phyloP scores from a whole-genome alignment of 768 basidiomycete genomes.

The Wakefieldia striispora region DNA sequence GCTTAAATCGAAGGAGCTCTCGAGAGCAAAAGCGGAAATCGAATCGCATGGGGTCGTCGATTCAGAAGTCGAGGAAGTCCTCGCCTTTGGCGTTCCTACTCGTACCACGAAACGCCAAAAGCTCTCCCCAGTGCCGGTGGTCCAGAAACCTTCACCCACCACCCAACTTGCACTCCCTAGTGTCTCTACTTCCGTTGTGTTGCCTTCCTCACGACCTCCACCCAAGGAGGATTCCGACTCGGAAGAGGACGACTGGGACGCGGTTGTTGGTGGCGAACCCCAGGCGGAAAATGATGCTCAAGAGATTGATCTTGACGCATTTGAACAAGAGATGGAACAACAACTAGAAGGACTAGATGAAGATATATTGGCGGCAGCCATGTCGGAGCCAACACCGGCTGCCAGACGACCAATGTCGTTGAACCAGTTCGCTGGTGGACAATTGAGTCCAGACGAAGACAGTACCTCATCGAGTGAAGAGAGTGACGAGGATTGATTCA shows the following conservation, averaged over 20 bases:
- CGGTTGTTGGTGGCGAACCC: slow-evolving; percentile 32
- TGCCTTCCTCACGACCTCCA: slow-evolving; percentile 30
- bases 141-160: slow-evolving; percentile 9
- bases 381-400: slow-evolving; percentile 34
- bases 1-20: slow-evolving; percentile 21
- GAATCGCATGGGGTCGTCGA: slow-evolving; percentile 19
- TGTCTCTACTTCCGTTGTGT: slow-evolving; percentile 27
- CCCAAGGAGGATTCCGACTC: slow-evolving; percentile 38
- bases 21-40: slow-evolving; percentile 23
- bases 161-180: slow-evolving; percentile 41
- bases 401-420: slow-evolving; percentile 47
- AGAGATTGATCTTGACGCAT: slow-evolving; percentile 37
- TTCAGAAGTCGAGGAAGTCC: slow-evolving; percentile 42
- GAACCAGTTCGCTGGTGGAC: slow-evolving; percentile 46
- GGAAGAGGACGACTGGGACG: slow-evolving; percentile 56
- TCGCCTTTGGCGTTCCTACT: slow-evolving; percentile 49
- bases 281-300: slow-evolving; percentile 28
- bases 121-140: slow-evolving; percentile 24
- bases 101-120: slow-evolving; percentile 35
- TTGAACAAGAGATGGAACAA: slow-evolving; percentile 35
- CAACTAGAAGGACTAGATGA: slow-evolving; percentile 43
- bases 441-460: slow-evolving; percentile 42
- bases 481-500: slow-evolving; percentile 47
- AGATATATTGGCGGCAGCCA: slow-evolving; percentile 48
- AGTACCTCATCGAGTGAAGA: slow-evolving; percentile 55